phyloP scores from a whole-genome alignment of 352 stramenopile genomes.

The Globisporangium irregulare region DNA sequence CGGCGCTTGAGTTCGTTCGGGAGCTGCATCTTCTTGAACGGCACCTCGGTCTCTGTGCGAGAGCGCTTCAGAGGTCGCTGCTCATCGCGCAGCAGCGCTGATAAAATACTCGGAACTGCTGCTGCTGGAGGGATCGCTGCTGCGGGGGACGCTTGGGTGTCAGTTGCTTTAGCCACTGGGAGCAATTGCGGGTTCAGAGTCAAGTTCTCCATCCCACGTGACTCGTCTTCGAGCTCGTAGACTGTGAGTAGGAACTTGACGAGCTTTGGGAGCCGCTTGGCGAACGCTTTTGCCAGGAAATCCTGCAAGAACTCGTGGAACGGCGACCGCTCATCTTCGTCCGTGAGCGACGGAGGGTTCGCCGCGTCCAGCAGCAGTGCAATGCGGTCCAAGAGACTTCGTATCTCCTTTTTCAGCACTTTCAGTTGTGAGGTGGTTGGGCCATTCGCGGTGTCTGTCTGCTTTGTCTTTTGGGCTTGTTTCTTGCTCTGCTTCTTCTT shows the following conservation, averaged over 20 bases:
- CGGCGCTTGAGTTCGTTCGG: constrained; percentile 13
- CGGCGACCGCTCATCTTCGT: constrained; percentile 63
- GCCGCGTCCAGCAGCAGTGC: constrained; percentile 71
- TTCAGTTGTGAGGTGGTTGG: constrained; percentile 4
- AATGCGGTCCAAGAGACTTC: constrained; percentile 64
- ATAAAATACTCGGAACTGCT: constrained; percentile 54
- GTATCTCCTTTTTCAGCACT: constrained; percentile 54
- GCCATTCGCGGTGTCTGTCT: background rate
- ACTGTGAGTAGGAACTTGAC: constrained; percentile 42
- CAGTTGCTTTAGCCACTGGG: background rate
- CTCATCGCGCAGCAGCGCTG: constrained; percentile 53
- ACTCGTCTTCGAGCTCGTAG: constrained; percentile 62
- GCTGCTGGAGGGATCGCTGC: constrained; percentile 3
- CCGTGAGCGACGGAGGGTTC: constrained; percentile 57
- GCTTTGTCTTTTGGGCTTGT: background rate
- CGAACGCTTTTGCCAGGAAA: constrained; percentile 41
- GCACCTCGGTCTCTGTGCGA: constrained; percentile 25
- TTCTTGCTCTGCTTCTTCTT: constrained; percentile 23
- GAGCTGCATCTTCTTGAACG: constrained; percentile 49
- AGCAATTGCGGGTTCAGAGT: constrained; percentile 16
- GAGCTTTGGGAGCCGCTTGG: constrained; percentile 39
- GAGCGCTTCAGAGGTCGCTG: constrained; percentile 39
- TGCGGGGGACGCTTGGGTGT: background rate
- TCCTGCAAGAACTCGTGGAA: constrained; percentile 71
- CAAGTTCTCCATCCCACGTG: constrained; percentile 14